A percentile compares a stretch with the other conserved stretches of the same genome.
These are phyloP conservation scores for Starmerella ratchasimensis DNA, from an alignment of 805 yeast species.

Conservation along the genomic window DNA sequence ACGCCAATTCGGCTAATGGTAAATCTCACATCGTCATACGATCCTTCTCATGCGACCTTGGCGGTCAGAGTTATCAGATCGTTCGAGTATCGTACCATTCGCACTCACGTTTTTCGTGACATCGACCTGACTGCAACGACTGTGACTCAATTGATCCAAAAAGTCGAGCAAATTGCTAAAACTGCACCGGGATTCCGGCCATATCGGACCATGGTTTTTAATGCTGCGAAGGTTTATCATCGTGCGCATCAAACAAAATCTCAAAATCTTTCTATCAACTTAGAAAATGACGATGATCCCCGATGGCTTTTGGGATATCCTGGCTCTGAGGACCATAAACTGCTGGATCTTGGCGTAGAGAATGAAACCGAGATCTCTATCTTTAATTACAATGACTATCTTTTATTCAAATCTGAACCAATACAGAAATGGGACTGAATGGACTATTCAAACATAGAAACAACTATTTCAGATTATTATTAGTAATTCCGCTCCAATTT, in stretches of 20 bases:
- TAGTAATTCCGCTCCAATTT: too few relatives aligned
- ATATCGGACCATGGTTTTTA: conserved; percentile 51
- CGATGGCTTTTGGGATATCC: conserved; percentile 45
- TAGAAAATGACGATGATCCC: conserved; percentile 71
- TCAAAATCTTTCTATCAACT: conserved; percentile 78
- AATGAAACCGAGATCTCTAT: conserved; percentile 87
- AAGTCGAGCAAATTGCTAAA: conserved; percentile 33
- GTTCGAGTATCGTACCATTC: conserved; percentile 79
- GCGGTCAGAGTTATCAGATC: conserved; percentile 83
- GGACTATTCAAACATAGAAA: too few relatives aligned
- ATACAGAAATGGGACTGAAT: conserved; percentile 74
- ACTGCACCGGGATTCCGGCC: conserved; percentile 66
- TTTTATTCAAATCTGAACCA: conserved; percentile 61
- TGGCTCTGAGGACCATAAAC: conserved; percentile 29
- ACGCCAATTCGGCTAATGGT: not conserved
- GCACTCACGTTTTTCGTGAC: conserved; percentile 53
- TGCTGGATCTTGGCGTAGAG: conserved; percentile 37
- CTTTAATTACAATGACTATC: conserved; percentile 58
- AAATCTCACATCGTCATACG: conserved; percentile 10
- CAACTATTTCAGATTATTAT: too few relatives aligned
- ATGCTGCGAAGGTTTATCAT: conserved; percentile 74
- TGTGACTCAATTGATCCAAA: conserved; percentile 47
- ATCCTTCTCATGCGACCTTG: conserved; percentile 39
- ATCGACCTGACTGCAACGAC: conserved; percentile 60
- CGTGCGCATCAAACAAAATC: conserved; percentile 93